Percentiles rank a stretch among this genome's conserved stretches.
Evolutionary conservation across 2,329 filamentous ascomycete species (phyloP).

Genomic region (Plectosphaerella plurivora): DNA sequence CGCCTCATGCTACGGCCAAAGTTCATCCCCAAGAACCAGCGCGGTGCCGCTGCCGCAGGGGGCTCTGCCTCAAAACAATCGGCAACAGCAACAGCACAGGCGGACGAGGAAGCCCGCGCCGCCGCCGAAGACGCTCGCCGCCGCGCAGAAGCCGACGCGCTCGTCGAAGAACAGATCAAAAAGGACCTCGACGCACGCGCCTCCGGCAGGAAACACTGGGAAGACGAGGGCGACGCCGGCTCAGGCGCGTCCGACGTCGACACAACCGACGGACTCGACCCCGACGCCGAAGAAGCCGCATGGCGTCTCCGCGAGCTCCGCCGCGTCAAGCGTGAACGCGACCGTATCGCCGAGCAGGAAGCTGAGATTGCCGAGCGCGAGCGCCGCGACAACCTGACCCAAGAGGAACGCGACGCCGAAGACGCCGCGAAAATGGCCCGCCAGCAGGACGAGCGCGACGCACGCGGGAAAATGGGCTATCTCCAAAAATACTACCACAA

Average conservation of each 20-base stretch:
- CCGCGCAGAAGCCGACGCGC: slow-evolving; percentile 67
- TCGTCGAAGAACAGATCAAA: slow-evolving; percentile 86
- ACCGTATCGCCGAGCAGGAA: slow-evolving; percentile 79
- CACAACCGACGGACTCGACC: slow-evolving; percentile 82
- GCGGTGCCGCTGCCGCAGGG: slow-evolving; percentile 25
- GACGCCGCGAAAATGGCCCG: slow-evolving; percentile 72
- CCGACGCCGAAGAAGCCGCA: slow-evolving; percentile 81
- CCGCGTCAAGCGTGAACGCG: slow-evolving; percentile 81
- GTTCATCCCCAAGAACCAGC: slow-evolving; percentile 57
- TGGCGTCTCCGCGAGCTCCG: slow-evolving; percentile 93
- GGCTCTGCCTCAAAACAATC: slow-evolving; percentile 9
- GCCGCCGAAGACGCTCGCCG: slow-evolving; percentile 60
- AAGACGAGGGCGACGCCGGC: slow-evolving; percentile 54
- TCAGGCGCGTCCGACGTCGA: slow-evolving; percentile 69
- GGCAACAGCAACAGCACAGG: slow-evolving; percentile 17
- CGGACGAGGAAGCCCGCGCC: slow-evolving; percentile 27
- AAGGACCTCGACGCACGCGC: slow-evolving; percentile 73
- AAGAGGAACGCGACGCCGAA: slow-evolving; percentile 80
- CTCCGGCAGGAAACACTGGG: slow-evolving; percentile 81
- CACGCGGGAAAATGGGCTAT: slow-evolving; percentile 75
- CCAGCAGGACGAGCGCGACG: slow-evolving; percentile 76
- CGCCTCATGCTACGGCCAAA: slow-evolving; percentile 58
- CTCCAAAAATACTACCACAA: slow-evolving; percentile 98
- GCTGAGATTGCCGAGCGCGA: slow-evolving; percentile 85
- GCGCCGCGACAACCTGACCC: slow-evolving; percentile 77